These are phyloP conservation scores for Kuraishia hungarica DNA, from an alignment of 805 yeast genomes.

Conservation along the genomic window DNA sequence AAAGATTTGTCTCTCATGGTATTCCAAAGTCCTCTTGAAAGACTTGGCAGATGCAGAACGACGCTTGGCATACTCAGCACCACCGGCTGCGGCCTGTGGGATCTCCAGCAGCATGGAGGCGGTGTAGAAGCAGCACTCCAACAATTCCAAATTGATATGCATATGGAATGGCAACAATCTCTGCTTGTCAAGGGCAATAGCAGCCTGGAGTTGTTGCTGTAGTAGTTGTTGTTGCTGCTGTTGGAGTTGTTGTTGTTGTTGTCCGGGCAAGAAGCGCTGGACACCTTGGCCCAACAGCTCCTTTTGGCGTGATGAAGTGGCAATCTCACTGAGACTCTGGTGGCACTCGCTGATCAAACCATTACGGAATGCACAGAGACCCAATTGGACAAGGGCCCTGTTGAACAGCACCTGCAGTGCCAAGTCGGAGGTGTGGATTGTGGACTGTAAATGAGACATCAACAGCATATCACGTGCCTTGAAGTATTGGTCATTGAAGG, in stretches of 20 bases:
- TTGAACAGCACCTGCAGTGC: constrained; percentile 86
- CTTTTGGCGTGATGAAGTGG: constrained; percentile 76
- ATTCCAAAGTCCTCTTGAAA: constrained; percentile 84
- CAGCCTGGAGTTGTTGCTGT: constrained; percentile 13
- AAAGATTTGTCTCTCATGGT: constrained; percentile 88
- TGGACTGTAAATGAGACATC: constrained; percentile 75
- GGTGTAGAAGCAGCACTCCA: constrained; percentile 91
- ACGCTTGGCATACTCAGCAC: constrained; percentile 47
- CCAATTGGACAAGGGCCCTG: constrained; percentile 92
- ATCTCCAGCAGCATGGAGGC: constrained; percentile 84
- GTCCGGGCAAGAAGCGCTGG: constrained; percentile 51
- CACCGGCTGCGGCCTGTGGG: constrained; percentile 74
- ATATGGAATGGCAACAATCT: constrained; percentile 94
- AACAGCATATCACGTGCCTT: constrained; percentile 85
- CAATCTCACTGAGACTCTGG: constrained; percentile 80
- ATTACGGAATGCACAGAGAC: constrained; percentile 87
- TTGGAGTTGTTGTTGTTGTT: constrained; percentile 14
- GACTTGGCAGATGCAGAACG: constrained; percentile 54
- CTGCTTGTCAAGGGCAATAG: constrained; percentile 49
- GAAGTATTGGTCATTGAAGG: constrained; percentile 77
- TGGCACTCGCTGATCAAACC: constrained; percentile 84
- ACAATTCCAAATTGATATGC: constrained; percentile 92
- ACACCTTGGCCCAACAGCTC: constrained; percentile 92
- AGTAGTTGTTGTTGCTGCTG: too few relatives aligned
- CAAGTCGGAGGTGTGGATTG: constrained; percentile 80